Conservation (phyloP, 2,329 filamentous ascomycete genomes). For the Ophioceras dolichostomum region DNA sequence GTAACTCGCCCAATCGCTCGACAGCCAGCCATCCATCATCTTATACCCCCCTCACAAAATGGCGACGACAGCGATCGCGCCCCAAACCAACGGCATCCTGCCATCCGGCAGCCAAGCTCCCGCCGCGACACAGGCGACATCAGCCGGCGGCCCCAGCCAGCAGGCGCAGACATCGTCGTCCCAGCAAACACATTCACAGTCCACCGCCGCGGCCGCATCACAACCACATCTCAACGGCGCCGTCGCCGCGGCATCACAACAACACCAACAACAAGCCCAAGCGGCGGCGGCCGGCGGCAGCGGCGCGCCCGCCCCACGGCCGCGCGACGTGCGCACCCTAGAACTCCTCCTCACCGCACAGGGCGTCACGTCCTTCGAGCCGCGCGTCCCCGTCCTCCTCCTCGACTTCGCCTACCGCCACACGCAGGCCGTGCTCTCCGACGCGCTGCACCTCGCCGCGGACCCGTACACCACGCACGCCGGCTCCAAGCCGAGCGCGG, state of each 20-base stretch:
- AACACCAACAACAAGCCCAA: slow-evolving; percentile 9
- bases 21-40: too few species aligned
- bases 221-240: neutral
- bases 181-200: neutral
- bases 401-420: slow-evolving; percentile 82
- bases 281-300: slow-evolving; percentile 8
- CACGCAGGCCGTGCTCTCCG: slow-evolving; percentile 57
- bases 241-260: neutral
- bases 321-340: slow-evolving; percentile 67
- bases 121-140: slow-evolving; percentile 1
- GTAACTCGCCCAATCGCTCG: too few species aligned
- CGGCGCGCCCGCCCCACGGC: slow-evolving; percentile 37
- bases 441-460: slow-evolving; percentile 55
- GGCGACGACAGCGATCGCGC: neutral
- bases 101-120: slow-evolving; percentile 1
- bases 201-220: neutral
- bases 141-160: neutral
- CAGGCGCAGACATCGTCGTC: neutral
- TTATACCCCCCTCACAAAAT: too few species aligned
- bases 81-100: slow-evolving; percentile 2
- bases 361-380: slow-evolving; percentile 68
- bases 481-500: slow-evolving; percentile 35
- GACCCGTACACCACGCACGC: slow-evolving; percentile 55
- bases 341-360: slow-evolving; percentile 70
- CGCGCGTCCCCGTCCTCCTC: slow-evolving; percentile 69